Percentiles rank a stretch among this genome's conserved stretches.
These are phyloP conservation scores for Populus tomentosa DNA, from an alignment of 441 rosid genomes.

Conservation along the genomic window DNA sequence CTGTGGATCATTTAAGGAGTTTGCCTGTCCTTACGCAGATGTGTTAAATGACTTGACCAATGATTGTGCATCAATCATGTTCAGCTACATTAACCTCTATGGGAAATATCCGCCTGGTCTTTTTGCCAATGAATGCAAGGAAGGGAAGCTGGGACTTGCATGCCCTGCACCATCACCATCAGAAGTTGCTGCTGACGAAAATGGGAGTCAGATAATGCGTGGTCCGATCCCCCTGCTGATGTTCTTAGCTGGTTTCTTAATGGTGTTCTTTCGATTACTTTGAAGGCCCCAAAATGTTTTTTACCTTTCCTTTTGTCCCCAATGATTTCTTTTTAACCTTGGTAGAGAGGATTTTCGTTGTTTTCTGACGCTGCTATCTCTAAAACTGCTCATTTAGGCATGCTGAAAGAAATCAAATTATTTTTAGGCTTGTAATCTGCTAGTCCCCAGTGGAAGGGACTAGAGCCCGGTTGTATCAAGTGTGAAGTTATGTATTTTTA, in stretches of 20 bases:
- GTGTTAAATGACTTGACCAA: slow-evolving; percentile 55
- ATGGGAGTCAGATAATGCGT: slow-evolving; percentile 14
- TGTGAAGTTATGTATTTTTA: neutral
- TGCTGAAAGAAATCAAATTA: neutral
- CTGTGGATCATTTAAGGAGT: slow-evolving; percentile 65
- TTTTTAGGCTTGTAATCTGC: slow-evolving; percentile 5
- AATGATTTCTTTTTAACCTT: neutral
- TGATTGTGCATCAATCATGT: slow-evolving; percentile 70
- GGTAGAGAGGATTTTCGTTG: neutral
- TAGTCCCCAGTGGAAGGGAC: neutral
- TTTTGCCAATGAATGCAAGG: slow-evolving; percentile 65
- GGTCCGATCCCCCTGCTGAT: slow-evolving; percentile 19
- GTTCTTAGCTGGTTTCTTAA: slow-evolving; percentile 24
- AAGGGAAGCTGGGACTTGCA: slow-evolving; percentile 53
- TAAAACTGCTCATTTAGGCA: neutral
- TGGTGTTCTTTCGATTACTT: slow-evolving; percentile 20
- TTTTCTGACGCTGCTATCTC: neutral
- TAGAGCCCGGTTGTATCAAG: neutral
- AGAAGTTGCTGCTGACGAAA: slow-evolving; percentile 13
- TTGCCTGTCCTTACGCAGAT: slow-evolving; percentile 68
- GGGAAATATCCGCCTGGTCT: slow-evolving; percentile 85
- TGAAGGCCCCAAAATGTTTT: slow-evolving; percentile 22
- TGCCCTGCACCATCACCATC: slow-evolving; percentile 49
- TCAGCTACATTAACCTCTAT: slow-evolving; percentile 76
- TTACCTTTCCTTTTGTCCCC: neutral